These are phyloP conservation scores for Sarcodon aspratus DNA, from an alignment of 768 basidiomycete genomes.

Conservation along the genomic window DNA sequence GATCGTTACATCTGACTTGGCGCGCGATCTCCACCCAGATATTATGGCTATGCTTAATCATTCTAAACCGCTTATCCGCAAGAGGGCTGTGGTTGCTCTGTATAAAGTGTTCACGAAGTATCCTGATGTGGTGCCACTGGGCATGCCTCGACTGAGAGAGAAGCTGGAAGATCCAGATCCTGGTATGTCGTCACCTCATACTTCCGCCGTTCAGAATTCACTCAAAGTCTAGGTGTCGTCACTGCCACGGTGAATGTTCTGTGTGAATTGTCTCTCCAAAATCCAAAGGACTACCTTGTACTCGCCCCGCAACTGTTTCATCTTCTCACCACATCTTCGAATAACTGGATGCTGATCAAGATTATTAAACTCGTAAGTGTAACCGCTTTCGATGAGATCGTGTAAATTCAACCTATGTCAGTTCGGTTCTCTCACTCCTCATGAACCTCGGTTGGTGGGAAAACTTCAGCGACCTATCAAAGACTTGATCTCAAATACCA, in stretches of 20 bases:
- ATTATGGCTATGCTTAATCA: slow-evolving; percentile 82
- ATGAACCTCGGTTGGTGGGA: slow-evolving; percentile 87
- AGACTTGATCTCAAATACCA: slow-evolving; percentile 89
- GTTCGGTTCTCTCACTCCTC: slow-evolving; percentile 89
- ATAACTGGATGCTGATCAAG: slow-evolving; percentile 99
- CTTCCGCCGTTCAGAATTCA: background rate
- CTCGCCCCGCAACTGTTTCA: slow-evolving; percentile 91
- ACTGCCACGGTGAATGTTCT: slow-evolving; percentile 89
- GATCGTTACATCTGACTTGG: slow-evolving; percentile 78
- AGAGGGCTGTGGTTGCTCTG: slow-evolving; percentile 77
- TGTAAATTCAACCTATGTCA: slow-evolving; percentile 19
- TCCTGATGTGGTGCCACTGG: slow-evolving; percentile 63
- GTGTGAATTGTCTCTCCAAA: slow-evolving; percentile 79
- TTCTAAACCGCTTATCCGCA: slow-evolving; percentile 79
- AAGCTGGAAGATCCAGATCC: slow-evolving; percentile 71
- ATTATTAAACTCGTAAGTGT: slow-evolving; percentile 81
- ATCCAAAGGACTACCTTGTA: slow-evolving; percentile 71
- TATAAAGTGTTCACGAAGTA: slow-evolving; percentile 75
- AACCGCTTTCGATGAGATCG: background rate
- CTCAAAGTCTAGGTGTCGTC: slow-evolving; percentile 58
- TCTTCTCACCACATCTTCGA: slow-evolving; percentile 84
- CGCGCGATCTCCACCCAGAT: slow-evolving; percentile 83
- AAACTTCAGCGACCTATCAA: slow-evolving; percentile 93
- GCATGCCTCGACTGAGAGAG: slow-evolving; percentile 62
- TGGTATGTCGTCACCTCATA: slow-evolving; percentile 28